Evolutionary conservation across 257 asterid species (phyloP), one percentile per base, ranked within the genome.

Genomic region (Fraxinus americana): DNA sequence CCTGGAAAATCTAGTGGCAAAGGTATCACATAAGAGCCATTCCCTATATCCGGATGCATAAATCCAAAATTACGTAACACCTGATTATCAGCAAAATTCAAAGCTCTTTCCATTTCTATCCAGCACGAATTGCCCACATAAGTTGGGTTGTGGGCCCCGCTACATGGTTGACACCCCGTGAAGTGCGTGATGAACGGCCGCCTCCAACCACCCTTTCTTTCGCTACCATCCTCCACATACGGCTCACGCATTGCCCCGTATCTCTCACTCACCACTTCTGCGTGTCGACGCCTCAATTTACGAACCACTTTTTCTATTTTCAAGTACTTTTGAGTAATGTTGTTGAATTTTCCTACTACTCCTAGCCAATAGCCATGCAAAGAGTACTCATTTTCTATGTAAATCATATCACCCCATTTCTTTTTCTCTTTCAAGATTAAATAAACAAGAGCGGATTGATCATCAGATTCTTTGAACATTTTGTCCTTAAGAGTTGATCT

Each of bases 101-200:
- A 76, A 4, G 97, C 97, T 36, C 86, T 87, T 29, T 89, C 95
- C 91, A 92, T 88, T 61, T 89, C 95, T 30, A 85, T 85, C 88
- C 77, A 69, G 61, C 97, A 92, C 0, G 91, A 79, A 21, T 87
- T 84, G 23, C 90, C 93, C 72, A 75, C 50, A 39, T 88, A 93
- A 41, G 78, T 85, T 29, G 91, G 87, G 59, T 90, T 90, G 29
- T 90, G 89, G 32, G 83, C 84, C 75, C 98, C 98, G 25, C 90
- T 90, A 36, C 98, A 93, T 41, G 97, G 98, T 83, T 93, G 98
- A 70, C 98, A 93, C 50, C 98, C 97, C 38, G 96, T 89, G 85
- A 93, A 93, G 36, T 93, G 98, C 11, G 98, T 93, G 19, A 93
- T 84, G 34, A 91, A 93, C 19, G 98, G 97, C 84, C 98, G 82